Evolutionary conservation across 768 basidiomycete species (phyloP), one percentile per base, ranked within the genome.

Genomic region (Glaciozyma martinii): DNA sequence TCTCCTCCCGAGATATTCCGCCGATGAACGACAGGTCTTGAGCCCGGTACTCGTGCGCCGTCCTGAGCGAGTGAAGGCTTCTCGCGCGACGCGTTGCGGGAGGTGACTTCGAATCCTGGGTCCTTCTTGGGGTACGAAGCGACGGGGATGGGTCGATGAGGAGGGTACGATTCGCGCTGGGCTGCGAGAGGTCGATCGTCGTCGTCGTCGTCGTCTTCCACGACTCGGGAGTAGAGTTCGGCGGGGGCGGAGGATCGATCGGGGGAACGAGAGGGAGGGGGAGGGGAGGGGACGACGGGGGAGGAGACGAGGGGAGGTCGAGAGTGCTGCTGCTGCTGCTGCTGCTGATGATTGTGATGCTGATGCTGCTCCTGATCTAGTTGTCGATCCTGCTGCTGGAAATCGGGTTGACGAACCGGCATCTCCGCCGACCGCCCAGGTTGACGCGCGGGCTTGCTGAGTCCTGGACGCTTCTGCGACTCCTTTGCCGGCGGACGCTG

Each of bases 351-450:
- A 23, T n/a, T 52, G 71, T 40, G 40, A 21, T 25, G 66, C 42
- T 47, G 63, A 54, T 53, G 56, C 54, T 56, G 61, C 74, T 94
- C 90, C 72, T 92, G 87, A 75, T 92, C 89, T 82, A 97, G 90
- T 57, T 86, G 88, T 29, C 87, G 85, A 75, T 90, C 88, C 75
- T 97, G 93, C 83, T 89, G 86, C 73, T 94, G 93, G 74, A 94
- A 97, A 72, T 90, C 88, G 46, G 93, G 90, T 7, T 88, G 85
- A 67, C 86, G 85, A 60, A 97, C 83, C 12, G 91, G 86, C 79
- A 84, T 90, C 77, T 95, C 93, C 53, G 84, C 80, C 40, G 90
- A 82, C 43, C 80, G 80, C 33, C 81, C 80, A 1, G 71, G 32
- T 23, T 77, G 79, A 13, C 65, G 21, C 16, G 44, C 46, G 27